Base-by-base conservation (phyloP, 1,284 basidiomycete genomes). In the Sphagnurus paluster region DNA sequence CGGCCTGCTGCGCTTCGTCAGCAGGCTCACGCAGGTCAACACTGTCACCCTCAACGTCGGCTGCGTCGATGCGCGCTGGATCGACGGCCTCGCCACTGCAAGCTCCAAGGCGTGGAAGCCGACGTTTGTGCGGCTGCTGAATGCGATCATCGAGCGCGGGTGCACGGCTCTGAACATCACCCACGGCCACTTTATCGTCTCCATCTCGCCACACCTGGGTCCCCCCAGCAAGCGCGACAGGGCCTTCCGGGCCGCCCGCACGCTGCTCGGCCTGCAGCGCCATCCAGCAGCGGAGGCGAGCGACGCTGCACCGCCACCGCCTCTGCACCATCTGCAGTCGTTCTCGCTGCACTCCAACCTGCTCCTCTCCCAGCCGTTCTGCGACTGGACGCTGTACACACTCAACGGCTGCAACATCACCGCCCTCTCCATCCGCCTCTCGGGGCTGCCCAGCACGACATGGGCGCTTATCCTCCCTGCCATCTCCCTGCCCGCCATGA, bases 31-130 rank as follows among this genome's bases (percentile, higher is more conserved):
- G 2, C 29, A 36, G 5, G 36, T 60, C 25, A 42, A 46, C 4
- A 14, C 38, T 5, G 48, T 56, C 28, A 49, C 47, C 8, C 43
- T 56, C 11, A 40, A 57, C 23, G 38, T 58, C 8, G 45, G 52
- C 25, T 56, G 48, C 34, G 46, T 57, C 30, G 55, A 56, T 32
- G 50, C 56, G 10, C 53, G 56, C 17, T 56, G 50, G 53, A 24
- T 51, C 17, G 49, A 55, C 25, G 57, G 53, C 0, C 50, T 55
- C 16, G 48, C 50, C 2, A 46, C 53, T 6, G 48, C 44, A 14
- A 50, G 28, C 13, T 48, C 49, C 6, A 42, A 42, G 4, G 19
- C 46, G 3, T 56, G 53, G 53, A 53, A 51, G 19, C 44, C 45
- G 6, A 39, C 35, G 25, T 51, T 59, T 36, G 11, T 47, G 10